Base-by-base conservation (phyloP, 1,284 basidiomycete genomes). In the Apiotrichum gracile region DNA sequence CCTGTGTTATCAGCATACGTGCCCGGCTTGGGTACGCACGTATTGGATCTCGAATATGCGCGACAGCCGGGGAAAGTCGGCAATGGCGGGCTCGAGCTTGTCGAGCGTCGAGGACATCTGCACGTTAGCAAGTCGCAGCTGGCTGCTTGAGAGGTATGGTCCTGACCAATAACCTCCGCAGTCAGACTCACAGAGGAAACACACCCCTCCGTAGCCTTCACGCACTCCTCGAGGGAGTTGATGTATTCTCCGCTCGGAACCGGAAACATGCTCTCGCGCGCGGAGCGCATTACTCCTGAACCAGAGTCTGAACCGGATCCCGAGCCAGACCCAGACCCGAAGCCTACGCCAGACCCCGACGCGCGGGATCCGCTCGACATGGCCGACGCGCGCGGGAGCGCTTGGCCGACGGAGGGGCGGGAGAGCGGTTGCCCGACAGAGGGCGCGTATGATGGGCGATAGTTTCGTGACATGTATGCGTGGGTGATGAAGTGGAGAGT, bases 141-240 rank as follows among this genome's bases (percentile, higher is more conserved):
- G n/a, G n/a, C n/a, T n/a, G n/a, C n/a, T n/a, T n/a, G n/a, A n/a
- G n/a, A n/a, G n/a, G n/a, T n/a, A n/a, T n/a, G n/a, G n/a, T n/a
- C n/a, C n/a, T n/a, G n/a, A n/a, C n/a, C n/a, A n/a, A n/a, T n/a
- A n/a, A n/a, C n/a, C n/a, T n/a, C n/a, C n/a, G n/a, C n/a, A n/a
- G n/a, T n/a, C n/a, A n/a, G n/a, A 55, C 61, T 50, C 39, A 63
- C 60, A 10, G 60, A 57, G 8, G 35, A 19, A 1, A 62, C 61
- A 51, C 71, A 74, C 19, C 34, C 54, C 49, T 75, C 68, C 0
- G 74, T 72, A 4, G 67, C 68, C 25, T 47, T 29, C 5, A 75
- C 72, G 43, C 73, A 75, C 44, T 73, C 68, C 49, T 74, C 73
- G 10, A 76, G 61, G 47, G 62, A 62, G 33, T 58, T 53, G 8